A percentile compares a stretch with the other conserved stretches of the same genome.
Conservation (phyloP, 78 protist genomes). For the Dictyostelium intermedium region DNA sequence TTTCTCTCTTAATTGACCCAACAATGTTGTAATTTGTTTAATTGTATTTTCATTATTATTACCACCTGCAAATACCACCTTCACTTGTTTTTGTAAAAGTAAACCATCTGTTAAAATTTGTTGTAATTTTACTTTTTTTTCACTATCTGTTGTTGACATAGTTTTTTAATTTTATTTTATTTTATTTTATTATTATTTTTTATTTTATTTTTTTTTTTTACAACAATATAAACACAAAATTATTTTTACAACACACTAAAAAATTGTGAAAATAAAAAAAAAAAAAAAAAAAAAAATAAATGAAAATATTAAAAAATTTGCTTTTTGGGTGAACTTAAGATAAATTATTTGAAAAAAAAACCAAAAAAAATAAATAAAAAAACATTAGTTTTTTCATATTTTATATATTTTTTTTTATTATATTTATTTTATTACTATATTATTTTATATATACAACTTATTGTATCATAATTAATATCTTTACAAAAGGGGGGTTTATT, state of each 20-base stretch:
- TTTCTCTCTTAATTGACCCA: not conserved
- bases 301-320: not conserved
- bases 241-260: not conserved
- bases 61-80: not conserved
- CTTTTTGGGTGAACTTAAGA: too few species aligned
- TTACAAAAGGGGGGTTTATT: not conserved
- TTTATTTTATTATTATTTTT: not conserved
- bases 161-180: not conserved
- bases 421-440: not conserved
- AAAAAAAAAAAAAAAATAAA: not conserved
- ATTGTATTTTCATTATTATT: not conserved
- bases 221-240: not conserved
- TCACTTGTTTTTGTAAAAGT: not conserved
- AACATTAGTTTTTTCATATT: not conserved
- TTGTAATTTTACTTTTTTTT: slow-evolving; percentile 6
- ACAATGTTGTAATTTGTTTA: not conserved
- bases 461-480: not conserved
- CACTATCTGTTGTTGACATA: not conserved
- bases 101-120: not conserved
- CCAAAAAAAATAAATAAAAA: not conserved
- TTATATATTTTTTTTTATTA: not conserved
- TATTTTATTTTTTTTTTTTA: not conserved
- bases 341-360: not conserved
- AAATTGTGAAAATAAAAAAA: not conserved
- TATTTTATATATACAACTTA: not conserved